Evolutionary conservation across 768 basidiomycete species (phyloP).

Genomic region (Mycena indigotica): DNA sequence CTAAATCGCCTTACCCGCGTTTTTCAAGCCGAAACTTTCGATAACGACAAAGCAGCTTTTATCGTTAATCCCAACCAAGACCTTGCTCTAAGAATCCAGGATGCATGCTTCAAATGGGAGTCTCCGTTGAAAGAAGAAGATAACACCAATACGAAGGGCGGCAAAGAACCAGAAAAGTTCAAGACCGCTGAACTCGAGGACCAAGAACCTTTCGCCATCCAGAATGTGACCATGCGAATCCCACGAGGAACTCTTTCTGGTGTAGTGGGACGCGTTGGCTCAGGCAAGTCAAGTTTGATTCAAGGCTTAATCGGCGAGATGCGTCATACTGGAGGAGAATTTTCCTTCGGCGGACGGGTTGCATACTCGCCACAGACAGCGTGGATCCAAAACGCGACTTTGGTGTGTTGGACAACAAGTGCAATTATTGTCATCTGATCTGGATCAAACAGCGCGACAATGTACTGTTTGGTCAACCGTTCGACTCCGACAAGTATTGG

Average conservation of each 20-base stretch:
- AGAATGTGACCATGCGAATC: conserved; percentile 52
- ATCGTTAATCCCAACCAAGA: conserved; percentile 47
- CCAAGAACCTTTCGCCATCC: conserved; percentile 50
- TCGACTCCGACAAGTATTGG: conserved; percentile 70
- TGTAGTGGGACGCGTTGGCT: conserved; percentile 70
- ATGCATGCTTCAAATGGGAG: conserved; percentile 71
- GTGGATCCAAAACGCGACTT: conserved; percentile 73
- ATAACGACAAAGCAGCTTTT: conserved; percentile 41
- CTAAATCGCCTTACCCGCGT: conserved; percentile 51
- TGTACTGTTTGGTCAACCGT: conserved; percentile 65
- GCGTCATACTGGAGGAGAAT: conserved; percentile 51
- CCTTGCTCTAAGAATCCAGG: conserved; percentile 50
- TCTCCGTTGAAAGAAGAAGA: conserved; percentile 7
- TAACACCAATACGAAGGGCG: neutral
- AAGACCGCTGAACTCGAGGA: conserved; percentile 22
- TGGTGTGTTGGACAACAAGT: conserved; percentile 40
- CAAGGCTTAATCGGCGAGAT: conserved; percentile 74
- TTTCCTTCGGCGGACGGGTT: conserved; percentile 62
- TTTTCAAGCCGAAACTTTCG: conserved; percentile 58
- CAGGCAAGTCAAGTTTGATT: conserved; percentile 65
- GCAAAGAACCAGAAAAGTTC: conserved; percentile 12
- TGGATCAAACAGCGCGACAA: conserved; percentile 57
- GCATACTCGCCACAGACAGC: conserved; percentile 75
- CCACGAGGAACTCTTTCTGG: conserved; percentile 61
- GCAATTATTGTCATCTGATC: neutral